Conservation (phyloP, 306 rosid species). For the Sicyos edulis region DNA sequence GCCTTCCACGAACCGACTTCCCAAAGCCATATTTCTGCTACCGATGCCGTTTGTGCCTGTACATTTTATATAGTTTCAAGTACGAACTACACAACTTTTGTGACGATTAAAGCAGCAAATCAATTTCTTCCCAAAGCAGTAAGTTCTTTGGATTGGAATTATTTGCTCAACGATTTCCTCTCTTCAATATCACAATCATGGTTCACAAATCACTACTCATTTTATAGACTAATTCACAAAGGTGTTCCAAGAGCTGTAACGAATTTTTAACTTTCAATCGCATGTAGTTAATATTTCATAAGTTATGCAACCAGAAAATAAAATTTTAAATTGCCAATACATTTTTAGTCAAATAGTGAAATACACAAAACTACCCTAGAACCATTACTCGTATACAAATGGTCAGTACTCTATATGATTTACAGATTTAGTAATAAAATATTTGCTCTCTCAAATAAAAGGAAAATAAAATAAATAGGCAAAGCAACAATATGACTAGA, state of each 20-base stretch:
- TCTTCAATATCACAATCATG: slow-evolving; percentile 11
- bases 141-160: background rate
- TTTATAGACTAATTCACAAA: background rate
- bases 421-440: background rate
- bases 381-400: background rate
- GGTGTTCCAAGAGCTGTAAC: background rate
- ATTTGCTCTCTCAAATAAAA: background rate
- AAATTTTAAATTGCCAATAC: background rate
- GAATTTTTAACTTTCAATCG: background rate
- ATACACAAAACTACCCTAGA: background rate
- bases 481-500: background rate
- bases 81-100: background rate
- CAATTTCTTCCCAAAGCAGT: background rate
- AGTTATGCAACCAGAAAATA: background rate
- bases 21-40: slow-evolving; percentile 97
- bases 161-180: background rate
- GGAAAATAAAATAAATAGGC: background rate
- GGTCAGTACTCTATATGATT: background rate
- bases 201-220: background rate
- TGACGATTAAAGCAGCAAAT: slow-evolving; percentile 5
- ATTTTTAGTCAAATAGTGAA: slow-evolving; percentile 7
- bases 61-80: slow-evolving; percentile 13
- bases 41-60: slow-evolving; percentile 80
- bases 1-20: slow-evolving; percentile 87
- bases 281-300: background rate